Conservation (phyloP, 345 rosid genomes). For the Aethionema arabicum region DNA sequence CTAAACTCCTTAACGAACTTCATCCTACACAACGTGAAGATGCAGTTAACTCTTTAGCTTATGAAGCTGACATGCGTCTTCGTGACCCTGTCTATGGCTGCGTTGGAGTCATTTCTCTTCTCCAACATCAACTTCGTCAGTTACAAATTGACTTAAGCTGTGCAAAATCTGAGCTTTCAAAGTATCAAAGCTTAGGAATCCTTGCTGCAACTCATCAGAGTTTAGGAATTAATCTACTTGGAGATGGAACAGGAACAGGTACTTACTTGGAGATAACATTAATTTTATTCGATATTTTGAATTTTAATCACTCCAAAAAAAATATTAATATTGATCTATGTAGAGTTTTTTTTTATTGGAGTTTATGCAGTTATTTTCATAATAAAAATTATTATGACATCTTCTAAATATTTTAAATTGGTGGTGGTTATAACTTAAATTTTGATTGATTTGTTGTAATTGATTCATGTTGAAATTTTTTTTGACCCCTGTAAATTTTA, state of each 20-base stretch:
- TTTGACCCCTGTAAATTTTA: no score
- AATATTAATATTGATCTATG: no score
- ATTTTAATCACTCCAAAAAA: no score
- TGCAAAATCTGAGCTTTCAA: slow-evolving; percentile 59
- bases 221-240: slow-evolving; percentile 62
- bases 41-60: slow-evolving; percentile 68
- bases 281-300: no score
- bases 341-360: no score
- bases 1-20: slow-evolving; percentile 63
- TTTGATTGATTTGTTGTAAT: no score
- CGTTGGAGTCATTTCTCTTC: slow-evolving; percentile 69
- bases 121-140: slow-evolving; percentile 66
- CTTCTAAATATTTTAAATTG: no score
- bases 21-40: slow-evolving; percentile 57
- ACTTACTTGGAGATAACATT: no score
- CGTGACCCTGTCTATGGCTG: slow-evolving; percentile 92
- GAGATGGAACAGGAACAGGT: slow-evolving; percentile 13
- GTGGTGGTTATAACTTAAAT: no score
- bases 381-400: no score
- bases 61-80: slow-evolving; percentile 77
- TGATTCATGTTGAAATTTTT: no score
- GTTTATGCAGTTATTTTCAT: no score
- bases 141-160: slow-evolving; percentile 57
- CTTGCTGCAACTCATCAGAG: slow-evolving; percentile 63
- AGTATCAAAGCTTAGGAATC: slow-evolving; percentile 56